phyloP scores from a whole-genome alignment of 257 asterid species.

The Solanum rostratum region DNA sequence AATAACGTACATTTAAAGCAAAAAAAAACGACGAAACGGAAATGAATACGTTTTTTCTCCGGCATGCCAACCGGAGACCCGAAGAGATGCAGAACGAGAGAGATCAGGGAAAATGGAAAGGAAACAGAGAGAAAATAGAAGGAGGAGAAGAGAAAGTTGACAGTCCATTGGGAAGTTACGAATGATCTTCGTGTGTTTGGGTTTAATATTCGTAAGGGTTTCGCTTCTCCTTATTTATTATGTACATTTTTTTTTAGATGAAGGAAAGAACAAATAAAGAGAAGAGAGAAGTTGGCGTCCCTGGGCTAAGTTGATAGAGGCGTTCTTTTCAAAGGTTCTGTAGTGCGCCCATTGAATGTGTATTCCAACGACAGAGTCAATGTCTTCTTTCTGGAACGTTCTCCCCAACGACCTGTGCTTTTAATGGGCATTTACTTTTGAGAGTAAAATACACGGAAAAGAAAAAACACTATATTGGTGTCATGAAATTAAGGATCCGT shows the following conservation, averaged over 20 bases:
- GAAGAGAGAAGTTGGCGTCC: not conserved
- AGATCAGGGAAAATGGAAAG: conserved; percentile 10
- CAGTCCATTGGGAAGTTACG: not conserved
- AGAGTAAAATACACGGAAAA: not conserved
- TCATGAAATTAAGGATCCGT: too few relatives aligned
- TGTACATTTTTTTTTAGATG: not conserved
- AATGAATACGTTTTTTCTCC: conserved; percentile 5
- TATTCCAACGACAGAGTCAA: too few relatives aligned
- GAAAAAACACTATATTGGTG: not conserved
- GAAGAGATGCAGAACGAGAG: conserved; percentile 9
- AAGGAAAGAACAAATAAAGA: not conserved
- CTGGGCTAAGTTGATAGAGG: not conserved
- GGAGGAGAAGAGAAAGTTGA: not conserved
- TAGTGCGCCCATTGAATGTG: not conserved
- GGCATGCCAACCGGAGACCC: conserved; percentile 33
- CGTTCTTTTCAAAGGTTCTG: not conserved
- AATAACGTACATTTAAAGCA: conserved; percentile 17
- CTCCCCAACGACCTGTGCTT: not conserved
- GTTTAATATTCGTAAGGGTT: not conserved
- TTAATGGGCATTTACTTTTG: not conserved
- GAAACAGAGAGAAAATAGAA: conserved; percentile 31
- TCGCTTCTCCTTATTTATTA: not conserved
- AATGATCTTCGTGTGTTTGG: not conserved
- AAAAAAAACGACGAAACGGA: not conserved
- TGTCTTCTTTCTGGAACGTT: not conserved